Evolutionary conservation across 1,284 basidiomycete species (phyloP), one percentile per base, ranked within the genome.

Genomic region (Singerocomus inundabilis): DNA sequence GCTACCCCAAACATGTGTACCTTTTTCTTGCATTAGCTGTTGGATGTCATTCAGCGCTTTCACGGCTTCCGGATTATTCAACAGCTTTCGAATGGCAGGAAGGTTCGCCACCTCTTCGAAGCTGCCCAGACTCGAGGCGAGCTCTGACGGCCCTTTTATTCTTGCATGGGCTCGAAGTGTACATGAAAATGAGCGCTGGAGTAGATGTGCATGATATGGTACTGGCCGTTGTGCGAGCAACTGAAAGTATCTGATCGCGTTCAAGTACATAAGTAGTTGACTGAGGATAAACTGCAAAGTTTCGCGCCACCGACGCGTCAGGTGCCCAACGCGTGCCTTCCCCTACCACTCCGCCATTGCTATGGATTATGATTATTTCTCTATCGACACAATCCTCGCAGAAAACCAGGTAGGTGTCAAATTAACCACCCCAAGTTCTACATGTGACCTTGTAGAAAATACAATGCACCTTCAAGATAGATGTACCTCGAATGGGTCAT

Each of bases 311-410:
- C 42, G 42, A 52, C 62, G 61, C 57, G 62, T 62, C 40, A 6
- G 4, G 35, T 32, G 15, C 21, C 21, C 21, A 25, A 49, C 46
- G 39, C 40, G 45, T 24, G 13, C 3, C 8, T 21, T 21, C 21
- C 4, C 5, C 28, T 28, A 25, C 25, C 15, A 25, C 30, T 9
- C 25, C 3, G 10, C 18, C 34, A 46, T 29, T 21, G 35, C 37
- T 45, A 92, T 92, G 90, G 88, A 93, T 53, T 77, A 85, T 61
- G 89, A 93, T 64, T 95, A 94, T 68, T 94, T 88, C 69, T 92
- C 88, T 0, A 80, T 93, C 47, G 88, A 92, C 48, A 81, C 89
- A 5, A 94, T 95, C 55, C 78, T 95, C 18, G 87, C 92, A 15
- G 91, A 93, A 62, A 93, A 94, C 61, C 93, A 94, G 76, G 90